Evolutionary conservation across 2,329 filamentous ascomycete genomes (phyloP), one percentile per base, ranked within the genome.

Genomic region (Zymoseptoria ardabiliae): DNA sequence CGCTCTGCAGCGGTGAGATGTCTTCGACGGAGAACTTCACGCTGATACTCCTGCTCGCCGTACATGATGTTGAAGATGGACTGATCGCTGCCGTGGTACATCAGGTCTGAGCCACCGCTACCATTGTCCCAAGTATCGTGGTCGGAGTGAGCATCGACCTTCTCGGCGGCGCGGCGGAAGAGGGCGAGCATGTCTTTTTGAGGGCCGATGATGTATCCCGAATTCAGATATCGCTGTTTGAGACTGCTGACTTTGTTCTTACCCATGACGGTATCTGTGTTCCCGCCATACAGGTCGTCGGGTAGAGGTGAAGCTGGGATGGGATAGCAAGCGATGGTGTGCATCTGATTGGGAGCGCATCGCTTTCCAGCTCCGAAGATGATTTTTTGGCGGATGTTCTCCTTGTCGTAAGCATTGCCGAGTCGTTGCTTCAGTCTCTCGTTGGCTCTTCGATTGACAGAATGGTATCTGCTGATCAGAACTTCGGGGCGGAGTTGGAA

Each of bases 331-430:
- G 78, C 78, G 48, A 77, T 69, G 49, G 81, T 78, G 1, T 73
- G 70, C 3, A 68, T 58, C 11, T 74, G 60, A 50, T 75, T 74
- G 1, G 75, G 75, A 58, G 76, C 75, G 61, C 83, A 85, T 30
- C 73, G 67, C 69, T 85, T 85, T 56, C 78, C 76, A 2, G 82
- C 81, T 3, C 76, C 79, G 63, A 85, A 85, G 1, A 85, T 65
- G 10, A 85, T 79, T 1, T 76, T 79, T 64, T 84, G 80, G 8
- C 54, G 51, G 23, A 65, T 59, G 11, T 4, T 75, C 23, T 68
- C 57, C 3, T 45, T 53, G 9, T 61, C 45, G 75, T 64, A 80
- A 77, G 64, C 76, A 77, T 50, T 65, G 0, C 65, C 67, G 1
- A 69, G 54, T 19, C 62, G 53, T 20, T 77, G 71, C 35, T 75